Base-by-base conservation (phyloP, 2,329 filamentous ascomycete genomes). In the Exophiala mesophila region DNA sequence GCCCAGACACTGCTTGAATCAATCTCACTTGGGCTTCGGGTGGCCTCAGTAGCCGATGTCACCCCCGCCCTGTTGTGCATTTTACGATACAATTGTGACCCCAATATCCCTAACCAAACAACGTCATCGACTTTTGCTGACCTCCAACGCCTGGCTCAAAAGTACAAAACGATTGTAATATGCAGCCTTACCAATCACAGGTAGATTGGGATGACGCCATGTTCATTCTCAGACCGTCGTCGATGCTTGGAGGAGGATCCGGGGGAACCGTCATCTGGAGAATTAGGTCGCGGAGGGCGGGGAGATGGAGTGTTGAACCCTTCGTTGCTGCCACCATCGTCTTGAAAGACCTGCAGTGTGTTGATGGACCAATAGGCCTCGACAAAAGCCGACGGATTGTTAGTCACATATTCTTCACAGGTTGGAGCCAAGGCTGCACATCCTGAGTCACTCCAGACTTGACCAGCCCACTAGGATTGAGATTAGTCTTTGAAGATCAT, bases 311-410 rank as follows among this genome's bases (percentile, higher is more conserved):
- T 17, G 12, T 6, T n/a, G n/a, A n/a, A n/a, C n/a, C n/a, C n/a
- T n/a, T n/a, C n/a, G n/a, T n/a, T n/a, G n/a, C n/a, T n/a, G n/a
- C n/a, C n/a, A 16, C 39, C 48, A 41, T 47, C 38, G 43, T 55
- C 50, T 46, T 73, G 66, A 57, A 72, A 87, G n/a, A 86, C 74
- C 63, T 77, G 80, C 58, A 88, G 67, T 28, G 72, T 78, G 58
- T 83, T 83, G 65, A 94, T 75, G 46, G 78, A 66, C 84, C 86
- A 94, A 67, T 81, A 90, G 2, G 84, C 77, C 21, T 88, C 73
- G 26, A 64, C 60, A 61, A 89, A 92, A 18, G 72, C 82, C 9
- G 62, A 57, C 0, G 85, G 82, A 61, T 88, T 83, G 47, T 72
- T 67, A 36, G 70, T 69, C 16, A 92, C 87, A 60, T 78, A 92